Evolutionary conservation across 805 yeast species (phyloP).

Genomic region (Myxozyma kluyveri): DNA sequence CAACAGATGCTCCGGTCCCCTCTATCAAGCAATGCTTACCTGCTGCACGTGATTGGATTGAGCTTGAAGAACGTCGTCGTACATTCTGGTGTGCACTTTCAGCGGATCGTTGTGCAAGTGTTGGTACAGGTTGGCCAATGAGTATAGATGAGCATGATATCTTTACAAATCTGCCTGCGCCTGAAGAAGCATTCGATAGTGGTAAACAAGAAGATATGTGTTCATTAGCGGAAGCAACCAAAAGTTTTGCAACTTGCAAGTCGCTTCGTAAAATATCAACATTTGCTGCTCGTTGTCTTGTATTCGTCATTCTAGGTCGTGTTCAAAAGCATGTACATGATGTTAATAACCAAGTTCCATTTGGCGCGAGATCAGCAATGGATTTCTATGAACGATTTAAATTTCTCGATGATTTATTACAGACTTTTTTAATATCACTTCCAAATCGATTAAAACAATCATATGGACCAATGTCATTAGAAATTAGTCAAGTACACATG

Average conservation of each 20-base stretch:
- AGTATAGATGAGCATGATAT: constrained; percentile 27
- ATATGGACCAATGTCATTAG: constrained; percentile 4
- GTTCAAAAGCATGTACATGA: constrained; percentile 19
- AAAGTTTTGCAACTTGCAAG: neutral
- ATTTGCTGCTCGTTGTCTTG: constrained; percentile 7
- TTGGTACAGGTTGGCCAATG: constrained; percentile 36
- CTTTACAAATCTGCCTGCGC: constrained; percentile 32
- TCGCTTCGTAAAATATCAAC: constrained; percentile 6
- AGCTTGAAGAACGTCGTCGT: constrained; percentile 35
- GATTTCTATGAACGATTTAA: constrained; percentile 16
- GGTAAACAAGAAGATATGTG: constrained; percentile 12
- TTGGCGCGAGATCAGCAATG: constrained; percentile 1
- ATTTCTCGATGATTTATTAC: constrained; percentile 6
- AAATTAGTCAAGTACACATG: constrained; percentile 15
- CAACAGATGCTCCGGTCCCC: constrained; percentile 24
- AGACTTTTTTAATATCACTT: constrained; percentile 8
- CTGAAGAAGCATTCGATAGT: constrained; percentile 27
- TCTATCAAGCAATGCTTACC: constrained; percentile 16
- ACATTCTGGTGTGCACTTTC: constrained; percentile 35
- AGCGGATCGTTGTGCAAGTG: constrained; percentile 32
- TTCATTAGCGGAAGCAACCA: constrained; percentile 4
- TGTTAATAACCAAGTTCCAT: constrained; percentile 7
- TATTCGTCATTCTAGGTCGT: constrained; percentile 16
- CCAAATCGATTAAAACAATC: constrained; percentile 13
- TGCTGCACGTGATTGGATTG: constrained; percentile 23